A percentile compares a stretch with the other conserved stretches of the same genome.
phyloP scores from a whole-genome alignment of 2,329 filamentous ascomycete genomes.

The Sporothrix curviconia region DNA sequence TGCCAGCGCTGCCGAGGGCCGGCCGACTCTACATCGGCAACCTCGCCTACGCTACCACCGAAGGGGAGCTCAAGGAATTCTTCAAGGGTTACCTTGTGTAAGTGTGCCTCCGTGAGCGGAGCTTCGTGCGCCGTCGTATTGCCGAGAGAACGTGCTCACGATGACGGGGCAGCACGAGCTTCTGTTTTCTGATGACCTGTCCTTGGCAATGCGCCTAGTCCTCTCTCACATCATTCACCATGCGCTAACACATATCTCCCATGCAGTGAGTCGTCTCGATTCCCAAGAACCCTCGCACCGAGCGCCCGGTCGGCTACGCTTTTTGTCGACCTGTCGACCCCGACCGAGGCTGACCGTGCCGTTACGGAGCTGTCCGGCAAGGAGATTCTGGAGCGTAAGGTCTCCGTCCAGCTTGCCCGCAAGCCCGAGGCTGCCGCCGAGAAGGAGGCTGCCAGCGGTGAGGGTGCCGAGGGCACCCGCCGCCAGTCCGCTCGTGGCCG shows the following conservation, averaged over 20 bases:
- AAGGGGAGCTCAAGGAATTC: constrained; percentile 99
- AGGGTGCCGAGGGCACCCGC: constrained; percentile 61
- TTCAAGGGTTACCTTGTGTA: constrained; percentile 99
- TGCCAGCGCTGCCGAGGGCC: constrained; percentile 95
- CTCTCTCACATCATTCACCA: no score
- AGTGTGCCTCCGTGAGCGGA: no score
- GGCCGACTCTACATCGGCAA: constrained; percentile 99
- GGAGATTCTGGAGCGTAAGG: constrained; percentile 97
- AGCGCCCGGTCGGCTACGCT: constrained; percentile 95
- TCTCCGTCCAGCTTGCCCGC: constrained; percentile 95
- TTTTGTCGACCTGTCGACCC: constrained; percentile 97
- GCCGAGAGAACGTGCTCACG: not conserved
- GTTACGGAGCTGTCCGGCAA: constrained; percentile 94
- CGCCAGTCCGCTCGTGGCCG: constrained; percentile 58
- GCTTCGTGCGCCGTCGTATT: not conserved
- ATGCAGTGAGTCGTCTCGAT: constrained; percentile 91
- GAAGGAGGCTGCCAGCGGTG: constrained; percentile 72
- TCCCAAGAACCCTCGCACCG: constrained; percentile 98
- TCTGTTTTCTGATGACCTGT: no score
- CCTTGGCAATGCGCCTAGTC: no score
- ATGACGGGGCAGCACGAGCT: not conserved
- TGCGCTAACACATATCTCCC: not conserved
- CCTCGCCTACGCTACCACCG: constrained; percentile 99
- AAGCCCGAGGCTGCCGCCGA: constrained; percentile 85
- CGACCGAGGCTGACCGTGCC: constrained; percentile 88